Conservation (phyloP, 169 alveolate genomes). For the Miamiensis avidus region DNA sequence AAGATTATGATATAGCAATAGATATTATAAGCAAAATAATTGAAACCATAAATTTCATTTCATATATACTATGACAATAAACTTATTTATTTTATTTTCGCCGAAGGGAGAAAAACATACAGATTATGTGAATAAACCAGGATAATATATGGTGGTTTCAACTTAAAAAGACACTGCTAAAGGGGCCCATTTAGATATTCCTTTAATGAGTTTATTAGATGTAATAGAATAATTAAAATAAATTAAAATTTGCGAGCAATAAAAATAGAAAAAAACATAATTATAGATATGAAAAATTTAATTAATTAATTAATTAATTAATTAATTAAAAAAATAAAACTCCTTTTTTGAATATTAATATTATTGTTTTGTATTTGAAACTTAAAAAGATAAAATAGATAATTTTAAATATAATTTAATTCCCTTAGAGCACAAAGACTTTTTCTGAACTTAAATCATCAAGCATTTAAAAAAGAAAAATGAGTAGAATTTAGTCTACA, state of each 20-base stretch:
- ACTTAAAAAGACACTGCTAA: slow-evolving; percentile 51
- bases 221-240: slow-evolving; percentile 23
- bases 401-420: no score
- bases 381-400: no score
- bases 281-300: slow-evolving; percentile 6
- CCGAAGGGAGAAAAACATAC: slow-evolving; percentile 51
- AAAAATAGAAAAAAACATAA: neutral
- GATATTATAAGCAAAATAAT: no score
- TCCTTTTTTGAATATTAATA: no score
- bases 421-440: slow-evolving; percentile 30
- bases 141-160: slow-evolving; percentile 54
- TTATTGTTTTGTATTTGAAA: no score
- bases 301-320: slow-evolving; percentile 19
- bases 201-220: slow-evolving; percentile 35
- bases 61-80: no score
- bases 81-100: no score
- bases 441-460: slow-evolving; percentile 12
- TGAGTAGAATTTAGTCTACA: neutral
- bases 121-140: slow-evolving; percentile 57
- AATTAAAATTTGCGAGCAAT: slow-evolving; percentile 14
- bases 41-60: no score
- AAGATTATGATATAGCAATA: no score
- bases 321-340: no score
- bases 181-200: slow-evolving; percentile 30
- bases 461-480: slow-evolving; percentile 9